Conservation (phyloP, 257 asterid genomes). For the Cruciata laevipes region DNA sequence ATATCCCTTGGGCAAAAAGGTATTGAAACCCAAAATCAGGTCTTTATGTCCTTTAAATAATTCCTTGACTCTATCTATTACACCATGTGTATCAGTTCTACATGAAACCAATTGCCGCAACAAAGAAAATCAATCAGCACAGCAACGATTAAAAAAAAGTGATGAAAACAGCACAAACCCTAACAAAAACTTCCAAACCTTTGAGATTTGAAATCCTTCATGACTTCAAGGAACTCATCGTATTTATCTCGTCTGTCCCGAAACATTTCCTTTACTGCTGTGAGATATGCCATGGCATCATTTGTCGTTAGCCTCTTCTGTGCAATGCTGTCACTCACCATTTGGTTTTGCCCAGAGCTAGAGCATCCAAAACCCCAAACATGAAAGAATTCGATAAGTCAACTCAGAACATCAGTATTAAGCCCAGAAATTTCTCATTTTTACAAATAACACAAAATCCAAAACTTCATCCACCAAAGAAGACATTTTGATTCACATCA, state of each 20-base stretch:
- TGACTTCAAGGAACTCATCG: constrained; percentile 80
- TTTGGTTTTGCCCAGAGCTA: constrained; percentile 62
- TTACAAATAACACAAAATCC: not conserved
- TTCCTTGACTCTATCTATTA: constrained; percentile 70
- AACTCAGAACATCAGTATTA: not conserved
- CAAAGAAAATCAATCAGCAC: constrained; percentile 1
- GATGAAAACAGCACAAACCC: constrained; percentile 10
- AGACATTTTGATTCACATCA: not conserved
- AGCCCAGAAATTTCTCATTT: not conserved
- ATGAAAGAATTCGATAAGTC: constrained; percentile 12
- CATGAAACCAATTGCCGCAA: constrained; percentile 15
- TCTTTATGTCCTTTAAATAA: constrained; percentile 68
- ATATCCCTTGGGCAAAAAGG: constrained; percentile 81
- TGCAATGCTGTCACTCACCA: constrained; percentile 61
- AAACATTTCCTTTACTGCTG: constrained; percentile 65
- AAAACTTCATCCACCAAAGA: not conserved
- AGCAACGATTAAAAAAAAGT: constrained; percentile 9
- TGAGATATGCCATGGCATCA: constrained; percentile 81
- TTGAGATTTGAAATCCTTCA: constrained; percentile 91
- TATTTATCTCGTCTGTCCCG: constrained; percentile 68
- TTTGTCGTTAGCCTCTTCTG: constrained; percentile 52
- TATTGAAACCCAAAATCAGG: constrained; percentile 90
- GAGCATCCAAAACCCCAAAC: constrained; percentile 23
- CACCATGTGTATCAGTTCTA: constrained; percentile 63
- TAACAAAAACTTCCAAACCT: constrained; percentile 35